phyloP scores from a whole-genome alignment of 352 stramenopile genomes.

The Phytopythium delawarense region DNA sequence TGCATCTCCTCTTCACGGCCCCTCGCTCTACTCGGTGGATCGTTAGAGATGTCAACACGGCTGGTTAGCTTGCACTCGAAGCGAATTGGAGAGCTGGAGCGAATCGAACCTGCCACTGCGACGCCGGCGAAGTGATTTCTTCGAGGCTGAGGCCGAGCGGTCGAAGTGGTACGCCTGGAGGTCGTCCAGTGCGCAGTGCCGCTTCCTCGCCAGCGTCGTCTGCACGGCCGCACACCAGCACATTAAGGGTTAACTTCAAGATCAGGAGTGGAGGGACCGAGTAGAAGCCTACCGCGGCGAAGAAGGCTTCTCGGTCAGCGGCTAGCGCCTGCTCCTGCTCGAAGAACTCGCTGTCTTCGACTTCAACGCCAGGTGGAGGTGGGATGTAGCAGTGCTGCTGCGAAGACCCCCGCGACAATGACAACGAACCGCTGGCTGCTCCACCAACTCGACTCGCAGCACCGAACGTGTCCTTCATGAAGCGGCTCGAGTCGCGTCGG shows the following conservation, averaged over 20 bases:
- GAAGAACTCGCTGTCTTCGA: slow-evolving; percentile 35
- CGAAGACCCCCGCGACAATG: slow-evolving; percentile 20
- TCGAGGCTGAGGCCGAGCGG: slow-evolving; percentile 12
- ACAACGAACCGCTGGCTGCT: background rate
- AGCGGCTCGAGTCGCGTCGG: slow-evolving; percentile 24
- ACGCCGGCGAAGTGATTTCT: slow-evolving; percentile 5
- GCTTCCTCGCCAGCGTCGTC: slow-evolving; percentile 29
- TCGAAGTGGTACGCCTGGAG: slow-evolving; percentile 47
- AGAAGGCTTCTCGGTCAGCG: slow-evolving; percentile 16
- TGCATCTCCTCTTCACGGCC: background rate
- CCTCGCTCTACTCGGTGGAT: background rate
- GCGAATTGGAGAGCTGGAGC: background rate
- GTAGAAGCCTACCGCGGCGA: slow-evolving; percentile 21
- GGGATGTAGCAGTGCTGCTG: background rate
- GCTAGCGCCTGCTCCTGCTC: slow-evolving; percentile 18
- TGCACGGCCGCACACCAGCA: slow-evolving; percentile 8
- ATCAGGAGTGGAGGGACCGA: too few relatives aligned
- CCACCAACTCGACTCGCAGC: background rate
- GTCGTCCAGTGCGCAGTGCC: slow-evolving; percentile 46
- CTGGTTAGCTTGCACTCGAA: background rate
- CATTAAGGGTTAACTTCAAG: background rate
- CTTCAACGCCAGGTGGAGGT: slow-evolving; percentile 14
- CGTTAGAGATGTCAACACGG: background rate
- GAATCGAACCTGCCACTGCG: background rate
- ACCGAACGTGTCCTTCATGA: slow-evolving; percentile 20